Evolutionary conservation across 495 filamentous ascomycete species (phyloP), one percentile per base, ranked within the genome.

Genomic region (Letharia lupina): DNA sequence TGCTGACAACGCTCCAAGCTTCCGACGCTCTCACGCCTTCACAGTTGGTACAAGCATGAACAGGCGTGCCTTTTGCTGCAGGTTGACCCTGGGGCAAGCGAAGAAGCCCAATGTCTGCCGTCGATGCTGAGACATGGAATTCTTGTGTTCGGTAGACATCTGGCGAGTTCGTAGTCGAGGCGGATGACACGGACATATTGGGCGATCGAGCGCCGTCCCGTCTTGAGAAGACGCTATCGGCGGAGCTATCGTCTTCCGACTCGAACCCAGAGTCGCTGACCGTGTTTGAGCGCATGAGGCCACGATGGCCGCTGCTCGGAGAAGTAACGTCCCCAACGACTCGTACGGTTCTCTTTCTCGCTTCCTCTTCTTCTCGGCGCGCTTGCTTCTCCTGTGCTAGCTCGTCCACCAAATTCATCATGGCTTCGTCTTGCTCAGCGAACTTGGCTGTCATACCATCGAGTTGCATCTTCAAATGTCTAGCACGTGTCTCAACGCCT

Each of bases 381-480:
- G 78, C 66, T 50, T 75, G 77, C 69, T 81, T 81, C 71, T 93
- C 89, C 1, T 79, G 75, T 28, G 80, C 81, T 8, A 93, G 73
- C 66, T 91, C 85, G 16, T 83, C 81, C 2, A 84, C 82, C 67
- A 92, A 79, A 58, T 77, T 76, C 71, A 80, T 78, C 83, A 90
- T 87, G 57, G 78, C 81, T 61, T 75, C 73, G 69, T 91, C 87
- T 68, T 90, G 87, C 69, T 87, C 83, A 0, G 77, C 74, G 0
- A 86, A 86, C 68, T 86, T 83, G n/a, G 77, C 80, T 2, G 89
- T 85, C 85, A 93, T 87, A 45, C 84, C 86, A 72, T 92, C 88
- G 10, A 96, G 78, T 75, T 96, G 91, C 62, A 80, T 78, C 75
- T 88, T 89, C 35, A 93, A 78, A 67, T 88, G 82, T 42, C 78